Conservation (phyloP, 1,139 yeast species). For the Pichia cactophila region DNA sequence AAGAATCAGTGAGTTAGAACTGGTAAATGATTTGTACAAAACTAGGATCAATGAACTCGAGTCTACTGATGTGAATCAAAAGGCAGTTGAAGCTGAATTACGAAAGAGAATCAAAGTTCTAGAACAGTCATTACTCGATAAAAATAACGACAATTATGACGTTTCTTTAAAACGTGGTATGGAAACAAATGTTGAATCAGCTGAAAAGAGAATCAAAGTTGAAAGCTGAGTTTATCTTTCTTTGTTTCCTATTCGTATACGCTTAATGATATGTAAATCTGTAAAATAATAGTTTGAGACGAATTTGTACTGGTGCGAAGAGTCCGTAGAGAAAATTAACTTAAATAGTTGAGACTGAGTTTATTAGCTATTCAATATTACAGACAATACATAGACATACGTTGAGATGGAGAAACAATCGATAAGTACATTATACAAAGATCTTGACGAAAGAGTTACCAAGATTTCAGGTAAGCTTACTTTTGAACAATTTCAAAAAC, state of each 20-base stretch:
- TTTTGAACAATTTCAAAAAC: constrained; percentile 9
- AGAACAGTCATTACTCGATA: not conserved
- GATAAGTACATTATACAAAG: constrained; percentile 1
- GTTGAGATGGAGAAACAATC: constrained; percentile 1
- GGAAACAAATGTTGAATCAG: not conserved
- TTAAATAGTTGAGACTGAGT: too few species aligned
- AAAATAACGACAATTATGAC: not conserved
- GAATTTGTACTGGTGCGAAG: too few species aligned
- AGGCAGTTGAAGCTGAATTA: constrained; percentile 39
- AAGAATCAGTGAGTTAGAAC: constrained; percentile 79
- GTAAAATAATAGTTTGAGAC: not conserved
- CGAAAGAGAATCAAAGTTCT: constrained; percentile 30
- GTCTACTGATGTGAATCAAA: constrained; percentile 40
- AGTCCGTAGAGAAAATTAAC: too few species aligned
- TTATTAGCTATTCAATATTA: too few species aligned
- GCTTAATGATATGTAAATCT: not conserved
- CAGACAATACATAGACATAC: too few species aligned
- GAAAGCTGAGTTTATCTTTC: constrained; percentile 3
- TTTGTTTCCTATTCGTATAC: not conserved
- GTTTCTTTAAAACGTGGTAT: not conserved
- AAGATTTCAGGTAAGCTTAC: not conserved
- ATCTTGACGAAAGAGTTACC: not conserved
- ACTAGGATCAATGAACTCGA: constrained; percentile 79
- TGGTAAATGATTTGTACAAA: constrained; percentile 80
- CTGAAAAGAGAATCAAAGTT: constrained; percentile 8